These are phyloP conservation scores for Priceomyces haplophilus DNA, from an alignment of 805 yeast species.

Conservation along the genomic window DNA sequence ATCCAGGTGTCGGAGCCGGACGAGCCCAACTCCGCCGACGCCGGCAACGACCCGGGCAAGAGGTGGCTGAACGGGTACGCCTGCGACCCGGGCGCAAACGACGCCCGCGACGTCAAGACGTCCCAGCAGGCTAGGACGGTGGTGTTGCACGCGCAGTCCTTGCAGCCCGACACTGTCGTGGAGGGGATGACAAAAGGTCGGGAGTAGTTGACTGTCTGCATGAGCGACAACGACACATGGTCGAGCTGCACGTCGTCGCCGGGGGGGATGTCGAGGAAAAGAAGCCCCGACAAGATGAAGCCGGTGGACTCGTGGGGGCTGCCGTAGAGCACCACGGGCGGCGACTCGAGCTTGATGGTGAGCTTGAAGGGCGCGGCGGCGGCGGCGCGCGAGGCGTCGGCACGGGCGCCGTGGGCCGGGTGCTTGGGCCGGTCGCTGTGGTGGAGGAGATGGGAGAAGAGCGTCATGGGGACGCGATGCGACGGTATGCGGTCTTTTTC, in stretches of 20 bases:
- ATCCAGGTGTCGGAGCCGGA: constrained; percentile 49
- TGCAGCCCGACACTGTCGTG: constrained; percentile 48
- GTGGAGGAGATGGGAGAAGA: background rate
- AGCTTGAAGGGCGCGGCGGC: constrained; percentile 32
- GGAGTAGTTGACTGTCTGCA: constrained; percentile 67
- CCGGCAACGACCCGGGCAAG: constrained; percentile 84
- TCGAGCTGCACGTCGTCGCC: constrained; percentile 44
- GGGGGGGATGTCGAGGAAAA: constrained; percentile 43
- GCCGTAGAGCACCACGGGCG: constrained; percentile 88
- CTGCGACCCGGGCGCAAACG: constrained; percentile 67
- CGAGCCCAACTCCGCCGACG: constrained; percentile 65
- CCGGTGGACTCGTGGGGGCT: constrained; percentile 76
- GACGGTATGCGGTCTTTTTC: background rate
- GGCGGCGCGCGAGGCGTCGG: constrained; percentile 11
- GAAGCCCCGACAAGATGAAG: constrained; percentile 76
- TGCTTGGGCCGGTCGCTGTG: background rate
- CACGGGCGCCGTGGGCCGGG: background rate
- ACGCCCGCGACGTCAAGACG: constrained; percentile 56
- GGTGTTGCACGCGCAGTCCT: constrained; percentile 51
- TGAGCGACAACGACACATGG: constrained; percentile 59
- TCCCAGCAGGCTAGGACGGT: constrained; percentile 86
- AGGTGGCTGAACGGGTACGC: constrained; percentile 91
- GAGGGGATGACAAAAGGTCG: constrained; percentile 65
- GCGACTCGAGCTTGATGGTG: constrained; percentile 73
- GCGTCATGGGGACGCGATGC: background rate